Percentiles rank a stretch among this genome's conserved stretches.
Conservation (phyloP, 2,329 filamentous ascomycete genomes). For the Fragosphaeria purpurea region DNA sequence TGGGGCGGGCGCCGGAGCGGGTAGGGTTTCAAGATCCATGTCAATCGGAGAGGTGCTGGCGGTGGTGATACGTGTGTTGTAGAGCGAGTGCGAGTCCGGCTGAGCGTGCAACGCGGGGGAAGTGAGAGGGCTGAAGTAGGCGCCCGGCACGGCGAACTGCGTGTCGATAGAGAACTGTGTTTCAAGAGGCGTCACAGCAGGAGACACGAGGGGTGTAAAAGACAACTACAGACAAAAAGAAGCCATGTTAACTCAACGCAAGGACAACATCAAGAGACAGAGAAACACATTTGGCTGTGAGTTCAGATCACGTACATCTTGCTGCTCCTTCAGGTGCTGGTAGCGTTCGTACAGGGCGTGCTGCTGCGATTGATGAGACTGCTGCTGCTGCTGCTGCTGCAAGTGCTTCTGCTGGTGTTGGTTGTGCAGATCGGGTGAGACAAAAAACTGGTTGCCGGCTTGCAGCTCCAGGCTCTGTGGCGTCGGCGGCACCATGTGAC, state of each 20-base stretch:
- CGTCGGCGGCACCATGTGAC: conserved; percentile 62
- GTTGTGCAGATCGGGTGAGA: conserved; percentile 40
- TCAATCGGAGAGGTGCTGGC: conserved; percentile 41
- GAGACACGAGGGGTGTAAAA: conserved; percentile 73
- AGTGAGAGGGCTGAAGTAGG: conserved; percentile 75
- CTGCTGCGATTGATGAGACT: conserved; percentile 41
- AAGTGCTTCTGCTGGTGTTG: conserved; percentile 38
- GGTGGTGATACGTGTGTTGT: conserved; percentile 35
- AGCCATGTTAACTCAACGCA: not conserved
- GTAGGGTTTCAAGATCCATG: conserved; percentile 41
- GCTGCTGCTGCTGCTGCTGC: conserved; percentile 38
- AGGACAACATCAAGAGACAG: not conserved
- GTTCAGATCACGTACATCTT: conserved; percentile 41
- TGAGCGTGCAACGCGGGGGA: conserved; percentile 73
- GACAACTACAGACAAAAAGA: conserved; percentile 41
- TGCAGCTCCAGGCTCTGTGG: conserved; percentile 74
- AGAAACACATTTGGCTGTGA: not conserved
- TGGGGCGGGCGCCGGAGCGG: conserved; percentile 14
- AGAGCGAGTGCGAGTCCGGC: conserved; percentile 37
- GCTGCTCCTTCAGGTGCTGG: conserved; percentile 57
- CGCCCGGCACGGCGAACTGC: conserved; percentile 53
- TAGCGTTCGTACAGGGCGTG: conserved; percentile 58
- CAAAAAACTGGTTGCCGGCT: conserved; percentile 49
- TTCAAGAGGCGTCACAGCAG: conserved; percentile 74
- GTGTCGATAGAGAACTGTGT: conserved; percentile 53